A percentile compares a stretch with the other conserved stretches of the same genome.
Conservation (phyloP, 768 basidiomycete genomes). For the Gelatoporia subvermispora region DNA sequence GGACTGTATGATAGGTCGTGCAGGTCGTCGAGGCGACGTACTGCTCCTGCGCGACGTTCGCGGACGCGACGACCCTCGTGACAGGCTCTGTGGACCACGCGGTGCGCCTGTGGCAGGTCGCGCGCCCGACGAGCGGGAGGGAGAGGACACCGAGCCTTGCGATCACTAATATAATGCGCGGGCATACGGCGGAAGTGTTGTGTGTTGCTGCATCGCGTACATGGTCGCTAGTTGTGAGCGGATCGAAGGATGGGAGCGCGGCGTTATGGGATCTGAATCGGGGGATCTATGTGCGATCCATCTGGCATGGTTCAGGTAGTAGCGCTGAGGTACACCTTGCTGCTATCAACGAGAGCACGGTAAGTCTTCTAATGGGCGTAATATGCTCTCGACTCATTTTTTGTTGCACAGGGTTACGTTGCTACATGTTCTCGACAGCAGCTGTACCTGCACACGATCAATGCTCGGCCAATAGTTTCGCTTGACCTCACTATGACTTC, state of each 20-base stretch:
- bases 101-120: constrained; percentile 77
- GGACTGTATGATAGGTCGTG: constrained; percentile 40
- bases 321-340: constrained; percentile 54
- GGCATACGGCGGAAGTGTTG: constrained; percentile 65
- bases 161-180: constrained; percentile 73
- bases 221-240: constrained; percentile 83
- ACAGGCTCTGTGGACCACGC: constrained; percentile 80
- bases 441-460: constrained; percentile 81
- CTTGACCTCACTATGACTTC: constrained; percentile 53
- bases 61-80: constrained; percentile 66
- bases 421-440: constrained; percentile 73
- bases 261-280: constrained; percentile 89
- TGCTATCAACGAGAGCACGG: constrained; percentile 83
- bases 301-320: constrained; percentile 53
- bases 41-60: constrained; percentile 73
- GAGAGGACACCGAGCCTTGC: constrained; percentile 28
- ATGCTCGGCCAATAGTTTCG: constrained; percentile 71
- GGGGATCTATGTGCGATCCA: constrained; percentile 73
- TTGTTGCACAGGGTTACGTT: constrained; percentile 70
- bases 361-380: constrained; percentile 32
- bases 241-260: constrained; percentile 81
- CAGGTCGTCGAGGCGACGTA: constrained; percentile 74
- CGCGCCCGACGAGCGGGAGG: constrained; percentile 32
- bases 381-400: constrained; percentile 1
- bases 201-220: constrained; percentile 69